Evolutionary conservation across 331 rosid species (phyloP).

Genomic region (Spiraea crenata): DNA sequence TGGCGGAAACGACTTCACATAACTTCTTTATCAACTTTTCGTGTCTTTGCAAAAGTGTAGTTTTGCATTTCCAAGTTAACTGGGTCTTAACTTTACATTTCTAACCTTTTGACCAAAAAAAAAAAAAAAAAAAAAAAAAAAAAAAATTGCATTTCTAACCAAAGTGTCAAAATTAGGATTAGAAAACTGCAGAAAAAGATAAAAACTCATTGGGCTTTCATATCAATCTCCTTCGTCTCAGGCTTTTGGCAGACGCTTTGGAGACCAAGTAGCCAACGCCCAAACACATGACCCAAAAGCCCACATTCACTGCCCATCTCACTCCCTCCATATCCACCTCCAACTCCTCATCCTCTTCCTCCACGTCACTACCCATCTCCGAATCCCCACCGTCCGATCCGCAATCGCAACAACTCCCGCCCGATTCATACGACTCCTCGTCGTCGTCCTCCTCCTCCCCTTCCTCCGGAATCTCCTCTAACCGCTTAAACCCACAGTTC

Average conservation of each 20-base stretch:
- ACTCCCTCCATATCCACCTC: constrained; percentile 42
- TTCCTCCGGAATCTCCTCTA: constrained; percentile 52
- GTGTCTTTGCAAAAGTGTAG: too few species aligned
- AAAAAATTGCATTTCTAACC: too few species aligned
- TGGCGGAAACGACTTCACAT: too few species aligned
- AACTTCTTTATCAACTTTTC: too few species aligned
- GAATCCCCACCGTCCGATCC: background rate
- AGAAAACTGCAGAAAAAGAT: background rate
- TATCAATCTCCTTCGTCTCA: constrained; percentile 32
- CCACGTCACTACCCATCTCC: constrained; percentile 10
- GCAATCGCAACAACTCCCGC: constrained; percentile 14
- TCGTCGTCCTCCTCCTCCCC: constrained; percentile 22
- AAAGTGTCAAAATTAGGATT: background rate
- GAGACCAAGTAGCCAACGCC: constrained; percentile 55
- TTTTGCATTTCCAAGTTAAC: too few species aligned
- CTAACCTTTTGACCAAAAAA: too few species aligned
- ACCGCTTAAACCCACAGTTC: constrained; percentile 25
- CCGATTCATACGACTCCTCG: constrained; percentile 21
- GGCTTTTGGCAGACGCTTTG: constrained; percentile 32
- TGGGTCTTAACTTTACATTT: too few species aligned
- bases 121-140: too few species aligned
- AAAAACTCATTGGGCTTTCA: background rate
- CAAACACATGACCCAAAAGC: constrained; percentile 55
- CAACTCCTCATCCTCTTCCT: constrained; percentile 9
- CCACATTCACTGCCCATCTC: constrained; percentile 53